Percentiles rank a stretch among this genome's conserved stretches.
These are phyloP conservation scores for Erodium moschatum DNA, from an alignment of 441 rosid genomes.

Conservation along the genomic window DNA sequence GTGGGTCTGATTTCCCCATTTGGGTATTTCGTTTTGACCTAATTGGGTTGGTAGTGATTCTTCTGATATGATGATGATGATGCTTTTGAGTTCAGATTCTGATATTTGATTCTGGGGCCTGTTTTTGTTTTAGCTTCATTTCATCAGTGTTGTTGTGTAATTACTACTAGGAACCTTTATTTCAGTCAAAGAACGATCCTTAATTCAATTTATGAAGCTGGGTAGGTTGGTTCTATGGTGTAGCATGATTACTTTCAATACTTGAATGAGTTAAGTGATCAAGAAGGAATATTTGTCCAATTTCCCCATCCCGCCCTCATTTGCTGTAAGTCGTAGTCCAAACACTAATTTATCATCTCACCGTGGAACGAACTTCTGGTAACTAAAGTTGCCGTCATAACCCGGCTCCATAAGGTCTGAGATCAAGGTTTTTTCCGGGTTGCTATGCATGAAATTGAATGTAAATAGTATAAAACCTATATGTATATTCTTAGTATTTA, in stretches of 20 bases:
- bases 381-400: too few relatives aligned
- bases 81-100: neutral
- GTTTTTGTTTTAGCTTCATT: neutral
- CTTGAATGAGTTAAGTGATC: too few relatives aligned
- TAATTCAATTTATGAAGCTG: neutral
- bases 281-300: neutral
- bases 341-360: neutral
- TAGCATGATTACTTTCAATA: neutral
- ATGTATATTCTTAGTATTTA: neutral
- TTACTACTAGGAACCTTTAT: too few relatives aligned
- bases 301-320: neutral
- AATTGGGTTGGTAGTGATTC: neutral
- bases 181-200: too few relatives aligned
- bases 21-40: neutral
- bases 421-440: neutral
- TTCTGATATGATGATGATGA: neutral
- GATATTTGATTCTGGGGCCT: neutral
- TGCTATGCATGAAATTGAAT: neutral
- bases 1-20: neutral
- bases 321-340: neutral
- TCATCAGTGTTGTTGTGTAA: too few relatives aligned
- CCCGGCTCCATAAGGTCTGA: neutral
- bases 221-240: neutral
- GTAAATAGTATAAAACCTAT: neutral
- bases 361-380: neutral